These are phyloP conservation scores for Mucor lusitanicus DNA, from an alignment of 371 early-diverging fungal genomes.

Conservation along the genomic window DNA sequence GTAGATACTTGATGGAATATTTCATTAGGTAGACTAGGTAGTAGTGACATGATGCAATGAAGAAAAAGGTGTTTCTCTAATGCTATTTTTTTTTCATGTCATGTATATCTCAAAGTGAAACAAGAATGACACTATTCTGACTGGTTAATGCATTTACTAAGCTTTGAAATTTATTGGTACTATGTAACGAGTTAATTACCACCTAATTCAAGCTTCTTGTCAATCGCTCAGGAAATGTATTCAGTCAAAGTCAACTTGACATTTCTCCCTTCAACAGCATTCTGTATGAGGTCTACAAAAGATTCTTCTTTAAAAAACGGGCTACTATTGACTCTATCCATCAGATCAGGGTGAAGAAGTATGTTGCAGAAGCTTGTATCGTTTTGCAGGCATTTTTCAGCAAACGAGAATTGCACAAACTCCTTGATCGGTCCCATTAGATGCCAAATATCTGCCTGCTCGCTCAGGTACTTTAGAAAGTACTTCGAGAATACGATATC, in stretches of 20 bases:
- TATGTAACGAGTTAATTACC: too few relatives aligned
- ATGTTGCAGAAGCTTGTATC: not conserved
- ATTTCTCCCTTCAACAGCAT: not conserved
- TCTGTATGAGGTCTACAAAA: not conserved
- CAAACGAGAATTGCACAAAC: constrained; percentile 2
- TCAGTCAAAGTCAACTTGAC: constrained; percentile 6
- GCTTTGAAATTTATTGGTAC: too few relatives aligned
- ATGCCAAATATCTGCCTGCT: constrained; percentile 17
- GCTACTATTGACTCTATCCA: not conserved
- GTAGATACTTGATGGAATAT: not conserved
- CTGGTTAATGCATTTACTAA: not conserved
- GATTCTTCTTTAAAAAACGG: constrained; percentile 5
- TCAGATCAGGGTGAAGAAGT: constrained; percentile 4
- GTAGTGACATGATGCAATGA: constrained; percentile 2
- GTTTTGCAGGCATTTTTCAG: not conserved
- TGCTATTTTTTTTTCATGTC: not conserved
- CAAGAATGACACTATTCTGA: not conserved
- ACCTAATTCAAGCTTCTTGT: too few relatives aligned
- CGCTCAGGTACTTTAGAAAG: constrained; percentile 9
- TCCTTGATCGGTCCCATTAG: constrained; percentile 19
- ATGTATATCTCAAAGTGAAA: not conserved
- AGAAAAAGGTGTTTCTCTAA: not conserved
- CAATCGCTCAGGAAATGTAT: not conserved
- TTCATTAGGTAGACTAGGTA: constrained; percentile 12
- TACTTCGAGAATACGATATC: constrained; percentile 11